A percentile compares a stretch with the other conserved stretches of the same genome.
These are phyloP conservation scores for Teunomyces panamensis DNA, from an alignment of 805 yeast genomes.

Conservation along the genomic window DNA sequence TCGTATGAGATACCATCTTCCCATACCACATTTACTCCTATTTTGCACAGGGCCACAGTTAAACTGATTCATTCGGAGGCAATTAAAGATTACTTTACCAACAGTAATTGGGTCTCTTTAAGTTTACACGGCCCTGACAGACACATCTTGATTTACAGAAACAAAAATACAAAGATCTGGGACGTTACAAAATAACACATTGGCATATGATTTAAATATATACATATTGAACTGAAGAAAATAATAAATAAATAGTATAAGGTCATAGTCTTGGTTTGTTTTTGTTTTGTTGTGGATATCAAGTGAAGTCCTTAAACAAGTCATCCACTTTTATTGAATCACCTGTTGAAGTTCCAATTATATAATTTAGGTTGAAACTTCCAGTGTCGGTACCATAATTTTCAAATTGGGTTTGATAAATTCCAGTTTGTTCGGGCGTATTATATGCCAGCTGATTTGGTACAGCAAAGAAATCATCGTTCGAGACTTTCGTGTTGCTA, in stretches of 20 bases:
- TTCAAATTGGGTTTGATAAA: not conserved
- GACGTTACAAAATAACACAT: not conserved
- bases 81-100: not conserved
- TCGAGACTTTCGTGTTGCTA: not conserved
- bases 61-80: conserved; percentile 1
- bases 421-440: not conserved
- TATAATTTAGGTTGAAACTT: not conserved
- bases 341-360: not conserved
- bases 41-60: not conserved
- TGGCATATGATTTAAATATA: not conserved
- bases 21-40: not conserved
- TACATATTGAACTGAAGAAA: not conserved
- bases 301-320: conserved; percentile 8
- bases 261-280: not conserved
- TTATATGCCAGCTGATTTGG: not conserved
- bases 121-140: not conserved
- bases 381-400: not conserved
- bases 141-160: conserved; percentile 1
- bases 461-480: not conserved
- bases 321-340: conserved; percentile 6
- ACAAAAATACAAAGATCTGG: conserved; percentile 1
- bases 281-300: not conserved
- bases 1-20: conserved; percentile 5
- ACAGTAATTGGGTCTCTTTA: not conserved
- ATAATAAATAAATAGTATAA: not conserved